Conservation (phyloP, 768 basidiomycete genomes). For the Mycena galopus region DNA sequence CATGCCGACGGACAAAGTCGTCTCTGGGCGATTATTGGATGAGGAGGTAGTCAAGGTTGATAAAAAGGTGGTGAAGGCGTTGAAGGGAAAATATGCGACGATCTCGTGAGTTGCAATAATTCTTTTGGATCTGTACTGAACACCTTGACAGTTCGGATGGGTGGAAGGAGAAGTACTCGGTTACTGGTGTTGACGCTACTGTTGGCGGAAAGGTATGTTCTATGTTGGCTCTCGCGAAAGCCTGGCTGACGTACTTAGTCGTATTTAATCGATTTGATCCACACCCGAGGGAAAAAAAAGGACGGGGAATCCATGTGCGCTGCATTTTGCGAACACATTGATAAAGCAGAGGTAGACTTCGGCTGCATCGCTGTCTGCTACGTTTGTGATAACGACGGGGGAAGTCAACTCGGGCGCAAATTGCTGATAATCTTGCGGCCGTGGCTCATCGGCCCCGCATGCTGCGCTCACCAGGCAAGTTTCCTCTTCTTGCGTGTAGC, state of each 20-base stretch:
- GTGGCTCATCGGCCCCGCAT: neutral
- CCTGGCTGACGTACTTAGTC: neutral
- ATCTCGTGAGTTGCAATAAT: constrained; percentile 2
- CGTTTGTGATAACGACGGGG: neutral
- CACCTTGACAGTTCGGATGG: too few relatives aligned
- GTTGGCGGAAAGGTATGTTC: too few relatives aligned
- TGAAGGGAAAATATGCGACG: neutral
- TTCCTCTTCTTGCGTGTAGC: too few relatives aligned
- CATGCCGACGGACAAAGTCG: neutral
- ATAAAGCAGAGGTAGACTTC: neutral
- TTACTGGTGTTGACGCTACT: too few relatives aligned
- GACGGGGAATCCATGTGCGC: neutral
- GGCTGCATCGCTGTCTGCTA: neutral
- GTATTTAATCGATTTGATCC: neutral
- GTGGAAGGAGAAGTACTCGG: too few relatives aligned
- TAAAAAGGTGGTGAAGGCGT: neutral
- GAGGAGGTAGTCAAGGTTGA: neutral
- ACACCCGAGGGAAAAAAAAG: neutral
- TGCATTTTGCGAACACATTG: neutral
- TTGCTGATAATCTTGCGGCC: neutral
- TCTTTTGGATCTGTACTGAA: too few relatives aligned
- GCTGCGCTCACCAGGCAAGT: neutral
- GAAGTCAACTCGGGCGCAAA: neutral
- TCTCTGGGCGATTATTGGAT: neutral
- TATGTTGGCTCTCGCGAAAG: too few relatives aligned